Base-by-base conservation (phyloP, 75 land plant species). In the Cupressus sempervirens region DNA sequence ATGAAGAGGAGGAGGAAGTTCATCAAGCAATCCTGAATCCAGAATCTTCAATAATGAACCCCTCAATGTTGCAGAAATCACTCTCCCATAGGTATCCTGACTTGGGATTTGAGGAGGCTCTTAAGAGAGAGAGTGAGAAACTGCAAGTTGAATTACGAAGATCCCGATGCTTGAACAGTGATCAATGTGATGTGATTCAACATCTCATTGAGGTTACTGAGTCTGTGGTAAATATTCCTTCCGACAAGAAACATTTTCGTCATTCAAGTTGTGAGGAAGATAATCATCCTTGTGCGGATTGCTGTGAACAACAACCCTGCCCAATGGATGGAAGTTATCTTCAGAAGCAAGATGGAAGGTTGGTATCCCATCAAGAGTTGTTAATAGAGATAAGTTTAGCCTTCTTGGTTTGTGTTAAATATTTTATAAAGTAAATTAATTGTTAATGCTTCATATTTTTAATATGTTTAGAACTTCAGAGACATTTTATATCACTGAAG, bases 191-290 rank as follows among this genome's bases (percentile, higher is more conserved):
- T 84, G 99, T 97, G 34, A 97, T 97, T 79, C 92, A 91, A 76
- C 99, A 89, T 83, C 90, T 97, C 73, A 82, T 97, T 80, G 95
- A 90, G n/a, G 93, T 97, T 30, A 96, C 99, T 26, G 96, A 97
- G 86, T 85, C 84, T 67, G 93, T 89, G 32, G 89, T 89, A 34
- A 53, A 56, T 86, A 40, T 86, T 58, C 53, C 88, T 36, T 83
- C 91, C 32, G 92, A 88, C 34, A 87, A 88, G 45, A 52, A 30
- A 81, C 76, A 87, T 4, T 20, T 40, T 14, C 85, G 87, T 36
- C 67, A 34, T 68, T 84, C 91, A 29, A 86, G 72, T 82, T 87
- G 88, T 84, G 70, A 84, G 34, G 91, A 88, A 84, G 34, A 18
- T 3, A 70, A 46, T 70, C 83, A 83, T 84, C 73, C 91, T n/a